Evolutionary conservation across 2,329 filamentous ascomycete genomes (phyloP), one percentile per base, ranked within the genome.

Genomic region (Monosporascus sp.): DNA sequence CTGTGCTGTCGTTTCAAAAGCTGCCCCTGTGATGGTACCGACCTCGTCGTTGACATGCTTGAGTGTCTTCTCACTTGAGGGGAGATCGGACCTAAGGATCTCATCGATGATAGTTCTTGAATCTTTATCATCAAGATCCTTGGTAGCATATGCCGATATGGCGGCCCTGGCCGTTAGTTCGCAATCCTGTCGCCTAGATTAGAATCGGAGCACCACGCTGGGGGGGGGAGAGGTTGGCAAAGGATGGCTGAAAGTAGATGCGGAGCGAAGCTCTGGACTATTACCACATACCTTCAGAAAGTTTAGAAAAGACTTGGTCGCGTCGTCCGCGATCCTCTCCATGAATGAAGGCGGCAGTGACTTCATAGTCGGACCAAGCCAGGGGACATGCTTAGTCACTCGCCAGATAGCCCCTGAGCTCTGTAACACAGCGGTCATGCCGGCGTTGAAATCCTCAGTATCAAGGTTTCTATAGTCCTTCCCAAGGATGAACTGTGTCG

Each of bases 381-480:
- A 52, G 17, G n/a, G 50, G n/a, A 52, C 31, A 17, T 52, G 50
- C 37, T 52, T 52, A 16, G 50, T 52, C 17, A 52, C 16, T 5
- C 50, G 20, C 50, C 50, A 52, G 7, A 52, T 48, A 7, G 19
- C 31, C n/a, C 48, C 37, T 3, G 17, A 22, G 6, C 35, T 38
- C 20, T 40, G 31, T 16, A 50, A 17, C 17, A 20, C 26, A 19
- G n/a, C 24, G 37, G 31, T 40, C 55, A 56, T 52, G 16, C 47
- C 46, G 16, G 37, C 45, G 47, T 52, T 49, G 17, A 59, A 31
- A 35, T 59, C 49, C 37, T 52, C 51, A 9, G 37, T 38, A 7
- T 46, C 53, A 19, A 58, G 49, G 43, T 47, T 43, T 37, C 51
- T 50, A 44, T 55, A 52, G 22, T 35, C 20, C 26, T 54, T 58